phyloP scores from a whole-genome alignment of 1,284 basidiomycete genomes.

The Jaminaea rosea region DNA sequence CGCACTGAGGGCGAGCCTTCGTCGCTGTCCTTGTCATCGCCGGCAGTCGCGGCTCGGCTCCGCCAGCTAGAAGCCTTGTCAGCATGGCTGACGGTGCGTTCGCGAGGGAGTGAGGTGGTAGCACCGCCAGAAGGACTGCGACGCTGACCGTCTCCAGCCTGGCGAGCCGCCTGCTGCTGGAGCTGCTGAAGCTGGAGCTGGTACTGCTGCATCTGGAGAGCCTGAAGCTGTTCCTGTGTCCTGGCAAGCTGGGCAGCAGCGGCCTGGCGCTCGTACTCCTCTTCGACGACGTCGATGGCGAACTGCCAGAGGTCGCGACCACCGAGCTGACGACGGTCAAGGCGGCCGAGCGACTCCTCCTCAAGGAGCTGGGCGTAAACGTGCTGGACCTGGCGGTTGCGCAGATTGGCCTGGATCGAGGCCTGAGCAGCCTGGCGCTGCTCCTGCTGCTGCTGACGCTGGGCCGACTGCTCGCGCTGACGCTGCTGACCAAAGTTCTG shows the following conservation, averaged over 20 bases:
- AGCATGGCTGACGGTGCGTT: conserved; percentile 1
- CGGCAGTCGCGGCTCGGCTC: conserved; percentile 21
- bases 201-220: conserved; percentile 5
- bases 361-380: conserved; percentile 13
- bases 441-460: conserved; percentile 12
- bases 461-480: conserved; percentile 15
- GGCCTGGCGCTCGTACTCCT: conserved; percentile 1
- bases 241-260: background rate
- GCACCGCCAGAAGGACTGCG: background rate
- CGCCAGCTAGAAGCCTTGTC: conserved; percentile 3
- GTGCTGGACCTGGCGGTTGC: conserved; percentile 34
- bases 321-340: background rate
- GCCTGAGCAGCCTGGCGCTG: conserved; percentile 36
- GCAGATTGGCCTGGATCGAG: conserved; percentile 31
- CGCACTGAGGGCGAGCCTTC: conserved; percentile 7
- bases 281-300: background rate
- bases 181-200: conserved; percentile 12
- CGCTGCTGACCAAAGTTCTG: too few relatives aligned
- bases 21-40: conserved; percentile 34
- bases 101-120: background rate
- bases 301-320: background rate
- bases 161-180: conserved; percentile 11
- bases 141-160: background rate
- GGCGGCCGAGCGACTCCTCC: conserved; percentile 4
- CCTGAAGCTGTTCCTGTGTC: conserved; percentile 2